Percentiles rank a stretch among this genome's conserved stretches.
Conservation (phyloP, 1,284 basidiomycete genomes). For the Stereum hirsutum region DNA sequence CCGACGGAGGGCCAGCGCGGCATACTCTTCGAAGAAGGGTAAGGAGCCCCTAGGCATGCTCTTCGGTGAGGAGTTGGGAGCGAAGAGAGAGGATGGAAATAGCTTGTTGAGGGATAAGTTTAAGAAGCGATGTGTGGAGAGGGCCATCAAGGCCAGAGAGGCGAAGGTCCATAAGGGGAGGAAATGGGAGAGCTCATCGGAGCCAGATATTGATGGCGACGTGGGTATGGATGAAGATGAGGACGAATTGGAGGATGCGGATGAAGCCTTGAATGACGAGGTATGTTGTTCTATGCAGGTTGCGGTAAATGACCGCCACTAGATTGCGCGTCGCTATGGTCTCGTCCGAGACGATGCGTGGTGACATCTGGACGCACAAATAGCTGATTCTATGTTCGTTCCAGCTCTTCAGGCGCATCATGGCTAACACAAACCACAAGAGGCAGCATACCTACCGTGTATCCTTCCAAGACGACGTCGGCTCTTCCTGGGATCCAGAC, state of each 20-base stretch:
- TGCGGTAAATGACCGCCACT: background rate
- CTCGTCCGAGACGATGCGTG: too few species aligned
- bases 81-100: slow-evolving; percentile 29
- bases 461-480: slow-evolving; percentile 59
- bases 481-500: slow-evolving; percentile 65
- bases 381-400: background rate
- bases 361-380: too few species aligned
- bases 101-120: slow-evolving; percentile 51
- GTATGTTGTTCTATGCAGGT: slow-evolving; percentile 21
- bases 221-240: slow-evolving; percentile 45
- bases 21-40: background rate
- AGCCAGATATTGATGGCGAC: slow-evolving; percentile 30
- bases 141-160: slow-evolving; percentile 43
- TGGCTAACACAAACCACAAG: slow-evolving; percentile 41
- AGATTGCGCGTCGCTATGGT: background rate
- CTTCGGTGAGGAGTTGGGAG: background rate
- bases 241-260: slow-evolving; percentile 33
- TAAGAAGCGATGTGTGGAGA: slow-evolving; percentile 47
- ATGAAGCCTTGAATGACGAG: slow-evolving; percentile 52
- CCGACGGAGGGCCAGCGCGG: too few species aligned
- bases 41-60: slow-evolving; percentile 1
- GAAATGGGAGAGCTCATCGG: slow-evolving; percentile 23
- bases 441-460: slow-evolving; percentile 41
- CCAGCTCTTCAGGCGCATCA: slow-evolving; percentile 58
- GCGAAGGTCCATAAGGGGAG: slow-evolving; percentile 32